Percentiles rank a stretch among this genome's conserved stretches.
Conservation (phyloP, 768 basidiomycete genomes). For the Pleurotus tuber-regium region DNA sequence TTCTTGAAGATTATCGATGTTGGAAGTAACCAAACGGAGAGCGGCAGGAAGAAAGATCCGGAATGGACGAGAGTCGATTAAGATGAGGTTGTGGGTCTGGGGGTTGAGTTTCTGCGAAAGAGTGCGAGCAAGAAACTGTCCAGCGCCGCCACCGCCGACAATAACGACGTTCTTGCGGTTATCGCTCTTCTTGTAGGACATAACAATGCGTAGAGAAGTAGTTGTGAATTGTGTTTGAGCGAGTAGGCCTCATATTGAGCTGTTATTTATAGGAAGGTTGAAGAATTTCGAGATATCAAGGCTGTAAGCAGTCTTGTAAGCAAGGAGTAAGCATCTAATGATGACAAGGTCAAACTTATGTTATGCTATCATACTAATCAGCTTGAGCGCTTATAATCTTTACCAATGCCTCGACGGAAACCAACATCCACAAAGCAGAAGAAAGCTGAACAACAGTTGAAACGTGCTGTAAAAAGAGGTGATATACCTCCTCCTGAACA, state of each 20-base stretch:
- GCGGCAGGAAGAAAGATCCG: conserved; percentile 47
- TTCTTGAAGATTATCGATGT: conserved; percentile 41
- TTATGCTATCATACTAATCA: no score
- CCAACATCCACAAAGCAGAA: conserved; percentile 66
- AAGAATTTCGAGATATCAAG: no score
- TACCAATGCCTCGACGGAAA: conserved; percentile 40
- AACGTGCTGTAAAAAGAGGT: conserved; percentile 84
- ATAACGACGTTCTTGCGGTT: conserved; percentile 38
- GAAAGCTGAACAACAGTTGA: conserved; percentile 70
- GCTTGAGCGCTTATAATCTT: no score
- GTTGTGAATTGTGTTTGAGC: no score
- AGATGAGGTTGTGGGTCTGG: conserved; percentile 45
- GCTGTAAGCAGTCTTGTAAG: no score
- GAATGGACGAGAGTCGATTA: conserved; percentile 53
- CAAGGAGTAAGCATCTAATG: no score
- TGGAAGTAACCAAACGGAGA: conserved; percentile 51
- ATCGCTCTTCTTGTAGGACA: conserved; percentile 16
- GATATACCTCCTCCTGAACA: conserved; percentile 46
- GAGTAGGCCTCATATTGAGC: no score
- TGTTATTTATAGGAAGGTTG: no score
- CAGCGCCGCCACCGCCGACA: conserved; percentile 58
- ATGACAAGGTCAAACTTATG: no score
- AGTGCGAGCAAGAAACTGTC: conserved; percentile 38
- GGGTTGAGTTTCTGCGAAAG: conserved; percentile 52
- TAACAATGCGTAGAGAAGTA: no score